Conservation (phyloP, 2,329 filamentous ascomycete species). For the Hypoxylon sp. region DNA sequence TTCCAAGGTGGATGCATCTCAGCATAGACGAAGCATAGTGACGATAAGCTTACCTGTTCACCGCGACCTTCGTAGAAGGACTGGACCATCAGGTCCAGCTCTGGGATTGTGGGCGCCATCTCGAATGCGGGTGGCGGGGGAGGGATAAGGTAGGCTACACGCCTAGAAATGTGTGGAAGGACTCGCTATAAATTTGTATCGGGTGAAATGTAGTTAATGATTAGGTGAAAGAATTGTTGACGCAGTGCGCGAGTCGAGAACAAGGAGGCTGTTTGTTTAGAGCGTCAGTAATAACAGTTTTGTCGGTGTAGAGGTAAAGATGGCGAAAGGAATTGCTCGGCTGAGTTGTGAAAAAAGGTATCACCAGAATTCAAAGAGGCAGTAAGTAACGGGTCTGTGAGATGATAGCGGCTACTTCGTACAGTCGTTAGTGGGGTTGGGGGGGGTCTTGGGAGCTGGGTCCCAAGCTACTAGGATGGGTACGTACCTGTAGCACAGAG, state of each 20-base stretch:
- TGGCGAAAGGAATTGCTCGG: slow-evolving; percentile 22
- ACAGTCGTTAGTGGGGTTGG: slow-evolving; percentile 39
- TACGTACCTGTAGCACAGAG: slow-evolving; percentile 17
- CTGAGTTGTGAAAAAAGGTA: slow-evolving; percentile 35
- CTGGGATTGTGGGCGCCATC: slow-evolving; percentile 84
- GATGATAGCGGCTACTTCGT: slow-evolving; percentile 42
- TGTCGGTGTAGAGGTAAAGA: slow-evolving; percentile 9
- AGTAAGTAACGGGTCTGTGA: slow-evolving; percentile 39
- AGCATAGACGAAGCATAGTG: neutral
- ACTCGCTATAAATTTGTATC: slow-evolving; percentile 44
- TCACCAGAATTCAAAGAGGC: slow-evolving; percentile 44
- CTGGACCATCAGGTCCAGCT: slow-evolving; percentile 96
- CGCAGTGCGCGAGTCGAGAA: slow-evolving; percentile 5
- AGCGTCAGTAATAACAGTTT: slow-evolving; percentile 5
- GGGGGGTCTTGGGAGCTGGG: slow-evolving; percentile 34
- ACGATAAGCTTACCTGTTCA: slow-evolving; percentile 78
- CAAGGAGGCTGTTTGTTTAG: slow-evolving; percentile 4
- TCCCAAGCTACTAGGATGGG: slow-evolving; percentile 16
- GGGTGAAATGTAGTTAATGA: slow-evolving; percentile 23
- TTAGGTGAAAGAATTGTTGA: slow-evolving; percentile 14
- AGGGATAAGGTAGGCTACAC: slow-evolving; percentile 49
- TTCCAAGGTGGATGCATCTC: slow-evolving; percentile 11
- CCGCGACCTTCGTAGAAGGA: slow-evolving; percentile 98
- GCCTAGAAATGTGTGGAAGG: slow-evolving; percentile 47
- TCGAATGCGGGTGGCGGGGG: slow-evolving; percentile 41